phyloP scores from a whole-genome alignment of 2,329 filamentous ascomycete genomes.

The Epichloe uncinata region DNA sequence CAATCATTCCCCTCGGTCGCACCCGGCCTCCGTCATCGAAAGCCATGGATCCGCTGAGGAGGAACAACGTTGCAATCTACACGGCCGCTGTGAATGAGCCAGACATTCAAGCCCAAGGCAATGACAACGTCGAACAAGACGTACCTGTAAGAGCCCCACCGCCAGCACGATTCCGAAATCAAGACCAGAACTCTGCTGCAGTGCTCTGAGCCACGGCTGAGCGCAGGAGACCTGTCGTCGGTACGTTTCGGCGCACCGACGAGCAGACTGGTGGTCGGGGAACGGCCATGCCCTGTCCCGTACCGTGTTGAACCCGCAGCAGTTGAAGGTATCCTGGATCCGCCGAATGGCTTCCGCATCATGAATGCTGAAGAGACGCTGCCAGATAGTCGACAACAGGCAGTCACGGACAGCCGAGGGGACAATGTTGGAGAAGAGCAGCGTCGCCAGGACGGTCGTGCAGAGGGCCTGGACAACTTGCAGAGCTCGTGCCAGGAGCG shows the following conservation, averaged over 20 bases:
- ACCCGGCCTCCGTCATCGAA: neutral
- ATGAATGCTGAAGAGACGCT: conserved; percentile 20
- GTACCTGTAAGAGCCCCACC: conserved; percentile 36
- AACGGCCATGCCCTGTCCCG: conserved; percentile 47
- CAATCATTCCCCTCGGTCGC: neutral
- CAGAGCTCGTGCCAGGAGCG: neutral
- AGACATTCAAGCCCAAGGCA: neutral
- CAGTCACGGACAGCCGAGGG: conserved; percentile 7
- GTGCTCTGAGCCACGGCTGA: conserved; percentile 30
- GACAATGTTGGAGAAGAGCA: conserved; percentile 8
- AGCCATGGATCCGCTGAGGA: neutral
- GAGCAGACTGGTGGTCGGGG: conserved; percentile 20
- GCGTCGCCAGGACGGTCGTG: conserved; percentile 8
- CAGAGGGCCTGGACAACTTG: conserved; percentile 6
- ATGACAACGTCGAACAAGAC: neutral
- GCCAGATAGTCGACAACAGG: conserved; percentile 10
- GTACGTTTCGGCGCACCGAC: conserved; percentile 29
- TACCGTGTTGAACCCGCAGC: conserved; percentile 45
- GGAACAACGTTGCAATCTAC: conserved; percentile 2
- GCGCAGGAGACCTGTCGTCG: conserved; percentile 32
- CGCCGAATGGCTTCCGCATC: conserved; percentile 33
- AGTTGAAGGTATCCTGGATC: conserved; percentile 49
- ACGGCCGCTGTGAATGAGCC: neutral
- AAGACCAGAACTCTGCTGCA: conserved; percentile 30
- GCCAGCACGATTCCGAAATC: conserved; percentile 28